A percentile compares a stretch with the other conserved stretches of the same genome.
Conservation (phyloP, 805 yeast species). For the Phaffomyces opuntiae region DNA sequence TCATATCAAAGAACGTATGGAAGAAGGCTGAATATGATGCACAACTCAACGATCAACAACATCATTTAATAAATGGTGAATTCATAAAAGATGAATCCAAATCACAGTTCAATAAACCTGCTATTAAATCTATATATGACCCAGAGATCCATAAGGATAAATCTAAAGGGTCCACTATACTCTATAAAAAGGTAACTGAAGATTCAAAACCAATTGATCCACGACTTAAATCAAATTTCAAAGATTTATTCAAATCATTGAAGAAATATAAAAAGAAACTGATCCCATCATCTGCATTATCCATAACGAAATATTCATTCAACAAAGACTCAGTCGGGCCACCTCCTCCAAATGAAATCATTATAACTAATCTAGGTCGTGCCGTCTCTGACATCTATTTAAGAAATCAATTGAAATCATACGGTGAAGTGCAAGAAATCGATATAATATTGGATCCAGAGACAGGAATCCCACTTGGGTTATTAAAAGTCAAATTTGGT, state of each 20-base stretch:
- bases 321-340: slow-evolving; percentile 73
- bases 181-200: slow-evolving; percentile 27
- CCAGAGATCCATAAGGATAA: slow-evolving; percentile 41
- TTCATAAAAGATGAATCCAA: not conserved
- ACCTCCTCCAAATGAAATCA: slow-evolving; percentile 62
- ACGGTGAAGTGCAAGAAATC: slow-evolving; percentile 57
- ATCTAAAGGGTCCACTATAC: slow-evolving; percentile 29
- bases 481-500: slow-evolving; percentile 56
- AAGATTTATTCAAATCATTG: slow-evolving; percentile 18
- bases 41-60: slow-evolving; percentile 3
- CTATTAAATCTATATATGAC: slow-evolving; percentile 44
- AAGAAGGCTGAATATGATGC: not conserved
- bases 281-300: slow-evolving; percentile 36
- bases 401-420: slow-evolving; percentile 49
- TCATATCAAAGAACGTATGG: not conserved
- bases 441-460: slow-evolving; percentile 60
- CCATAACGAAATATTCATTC: slow-evolving; percentile 31
- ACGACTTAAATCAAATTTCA: slow-evolving; percentile 20
- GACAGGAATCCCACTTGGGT: slow-evolving; percentile 74
- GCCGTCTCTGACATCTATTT: slow-evolving; percentile 39
- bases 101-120: slow-evolving; percentile 12
- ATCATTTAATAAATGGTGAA: slow-evolving; percentile 7
- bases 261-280: slow-evolving; percentile 30
- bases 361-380: slow-evolving; percentile 60
- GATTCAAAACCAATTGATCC: slow-evolving; percentile 32